These are phyloP conservation scores for Styphnolobium japonicum DNA, from an alignment of 306 rosid genomes.

Conservation along the genomic window DNA sequence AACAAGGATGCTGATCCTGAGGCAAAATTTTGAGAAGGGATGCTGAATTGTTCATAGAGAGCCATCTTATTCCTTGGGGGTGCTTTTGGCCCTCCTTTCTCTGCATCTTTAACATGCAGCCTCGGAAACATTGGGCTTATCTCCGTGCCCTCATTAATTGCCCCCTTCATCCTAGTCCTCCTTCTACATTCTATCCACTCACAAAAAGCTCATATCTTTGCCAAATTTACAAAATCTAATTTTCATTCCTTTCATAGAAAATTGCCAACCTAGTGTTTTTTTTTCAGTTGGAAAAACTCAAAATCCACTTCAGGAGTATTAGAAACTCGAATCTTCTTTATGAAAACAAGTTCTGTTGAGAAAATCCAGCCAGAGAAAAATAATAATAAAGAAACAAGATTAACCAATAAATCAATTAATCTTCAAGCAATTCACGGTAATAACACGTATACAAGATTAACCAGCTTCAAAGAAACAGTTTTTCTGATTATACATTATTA, in stretches of 20 bases:
- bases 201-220: not conserved
- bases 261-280: not conserved
- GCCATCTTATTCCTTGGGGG: slow-evolving; percentile 92
- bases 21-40: slow-evolving; percentile 49
- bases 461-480: slow-evolving; percentile 39
- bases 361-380: not conserved
- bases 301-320: slow-evolving; percentile 8
- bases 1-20: slow-evolving; percentile 51
- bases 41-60: slow-evolving; percentile 59
- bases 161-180: slow-evolving; percentile 42
- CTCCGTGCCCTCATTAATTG: slow-evolving; percentile 41
- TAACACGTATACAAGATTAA: slow-evolving; percentile 18
- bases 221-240: slow-evolving; percentile 23
- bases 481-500: slow-evolving; percentile 17
- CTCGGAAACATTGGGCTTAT: slow-evolving; percentile 70
- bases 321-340: not conserved
- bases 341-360: not conserved
- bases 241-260: slow-evolving; percentile 3
- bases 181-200: slow-evolving; percentile 32
- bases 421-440: not conserved
- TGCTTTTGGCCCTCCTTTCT: slow-evolving; percentile 70
- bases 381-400: too few relatives aligned
- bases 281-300: not conserved
- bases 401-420: not conserved
- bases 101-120: slow-evolving; percentile 70